phyloP scores from a whole-genome alignment of 176 grass and related monocot species.

The Musa troglodytarum region DNA sequence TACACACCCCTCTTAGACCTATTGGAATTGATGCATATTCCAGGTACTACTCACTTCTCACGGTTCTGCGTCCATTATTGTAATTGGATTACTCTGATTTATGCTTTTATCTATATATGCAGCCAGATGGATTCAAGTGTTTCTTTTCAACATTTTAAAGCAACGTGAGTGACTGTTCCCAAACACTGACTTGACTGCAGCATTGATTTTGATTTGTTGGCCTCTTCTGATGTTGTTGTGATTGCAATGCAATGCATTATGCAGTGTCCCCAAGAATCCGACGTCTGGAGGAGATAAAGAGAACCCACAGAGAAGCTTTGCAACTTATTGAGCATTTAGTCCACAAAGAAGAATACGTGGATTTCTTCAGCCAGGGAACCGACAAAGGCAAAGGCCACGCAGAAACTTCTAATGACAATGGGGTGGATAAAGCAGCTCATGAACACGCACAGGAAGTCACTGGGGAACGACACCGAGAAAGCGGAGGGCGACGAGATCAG shows the following conservation, averaged over 20 bases:
- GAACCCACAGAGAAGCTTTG: slow-evolving; percentile 16
- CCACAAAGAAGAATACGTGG: background rate
- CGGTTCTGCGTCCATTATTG: too few relatives aligned
- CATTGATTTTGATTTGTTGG: too few relatives aligned
- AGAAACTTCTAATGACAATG: too few relatives aligned
- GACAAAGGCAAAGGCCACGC: too few relatives aligned
- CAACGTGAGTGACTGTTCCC: slow-evolving; percentile 9
- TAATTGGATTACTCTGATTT: too few relatives aligned
- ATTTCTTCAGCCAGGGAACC: background rate
- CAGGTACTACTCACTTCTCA: too few relatives aligned
- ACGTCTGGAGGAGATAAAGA: background rate
- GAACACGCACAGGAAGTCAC: too few relatives aligned
- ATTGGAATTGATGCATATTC: background rate
- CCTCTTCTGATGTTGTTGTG: too few relatives aligned
- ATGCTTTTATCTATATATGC: background rate
- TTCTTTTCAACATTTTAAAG: slow-evolving; percentile 23
- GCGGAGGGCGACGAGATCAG: too few relatives aligned
- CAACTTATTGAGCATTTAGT: slow-evolving; percentile 18
- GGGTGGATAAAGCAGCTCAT: too few relatives aligned
- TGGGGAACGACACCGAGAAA: too few relatives aligned
- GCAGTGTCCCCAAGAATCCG: slow-evolving; percentile 8
- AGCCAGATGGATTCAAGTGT: slow-evolving; percentile 5
- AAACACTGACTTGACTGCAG: too few relatives aligned
- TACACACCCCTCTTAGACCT: background rate
- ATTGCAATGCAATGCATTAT: slow-evolving; percentile 2